Percentiles rank a stretch among this genome's conserved stretches.
These are phyloP conservation scores for Cordyceps javanica DNA, from an alignment of 2,329 filamentous ascomycete genomes.

Conservation along the genomic window DNA sequence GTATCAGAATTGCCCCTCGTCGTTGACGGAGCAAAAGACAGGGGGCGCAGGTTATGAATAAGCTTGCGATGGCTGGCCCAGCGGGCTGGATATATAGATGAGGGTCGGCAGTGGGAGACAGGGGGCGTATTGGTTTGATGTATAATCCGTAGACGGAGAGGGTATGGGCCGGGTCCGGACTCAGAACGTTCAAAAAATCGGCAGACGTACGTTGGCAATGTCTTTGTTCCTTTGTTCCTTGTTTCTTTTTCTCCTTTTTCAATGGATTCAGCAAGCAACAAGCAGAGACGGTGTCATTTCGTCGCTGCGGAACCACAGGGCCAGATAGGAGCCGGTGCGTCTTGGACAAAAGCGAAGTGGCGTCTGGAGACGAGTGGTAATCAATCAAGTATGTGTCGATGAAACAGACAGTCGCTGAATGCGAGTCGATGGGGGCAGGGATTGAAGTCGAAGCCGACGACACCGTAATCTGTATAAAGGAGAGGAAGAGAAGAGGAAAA, in stretches of 20 bases:
- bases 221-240: too few relatives aligned
- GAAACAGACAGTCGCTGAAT: not conserved
- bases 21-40: not conserved
- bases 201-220: not conserved
- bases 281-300: slow-evolving; percentile 7
- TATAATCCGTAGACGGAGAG: not conserved
- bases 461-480: too few relatives aligned
- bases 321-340: slow-evolving; percentile 4
- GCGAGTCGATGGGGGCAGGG: not conserved
- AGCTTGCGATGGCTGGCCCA: slow-evolving; percentile 3
- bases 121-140: slow-evolving; percentile 4
- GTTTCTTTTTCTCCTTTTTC: too few relatives aligned
- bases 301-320: not conserved
- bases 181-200: not conserved
- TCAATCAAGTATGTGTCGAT: not conserved
- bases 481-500: not conserved
- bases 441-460: not conserved
- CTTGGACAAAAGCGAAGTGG: not conserved
- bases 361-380: not conserved
- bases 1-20: not conserved
- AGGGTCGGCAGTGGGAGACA: slow-evolving; percentile 4
- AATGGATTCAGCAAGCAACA: not conserved
- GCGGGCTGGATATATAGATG: slow-evolving; percentile 8
- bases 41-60: not conserved
- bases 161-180: too few relatives aligned